Base-by-base conservation (phyloP, 1,139 yeast species). In the Arxiozyma telluris region DNA sequence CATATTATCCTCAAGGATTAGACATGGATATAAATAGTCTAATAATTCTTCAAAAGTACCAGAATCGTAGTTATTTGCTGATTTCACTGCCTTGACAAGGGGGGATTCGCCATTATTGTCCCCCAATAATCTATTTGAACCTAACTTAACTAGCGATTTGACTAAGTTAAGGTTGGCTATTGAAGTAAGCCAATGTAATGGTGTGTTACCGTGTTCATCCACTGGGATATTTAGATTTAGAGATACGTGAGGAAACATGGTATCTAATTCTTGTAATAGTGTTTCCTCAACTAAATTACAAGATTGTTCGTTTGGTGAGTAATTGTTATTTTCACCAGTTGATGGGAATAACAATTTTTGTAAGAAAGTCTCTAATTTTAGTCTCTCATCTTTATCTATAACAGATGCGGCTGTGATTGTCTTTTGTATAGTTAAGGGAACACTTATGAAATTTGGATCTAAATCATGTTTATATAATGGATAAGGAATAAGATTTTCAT, bases 161-260 rank as follows among this genome's bases (percentile, higher is more conserved):
- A 90, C 93, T 55, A 91, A 76, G 1, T 82, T 75, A 5, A 84
- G 73, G 58, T 89, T 82, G 0, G 96, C 98, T 71, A 94, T 77
- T 0, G 97, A 89, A 39, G 98, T 84, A 1, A 97, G 96, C 96
- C 98, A 88, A 69, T 94, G 99, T 56, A 94, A 76, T 0, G 96
- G 90, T 0, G 96, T 85, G 65, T 93, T 94, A 0, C 98, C 98
- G 55, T 86, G 82, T 61, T 87, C 94, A 69, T 94, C 99, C 50
- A 94, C 88, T 1, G 96, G 83, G 44, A 89, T 87, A 63, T 87
- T 90, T 54, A 89, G 77, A 58, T 82, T 79, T 47, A 87, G 73
- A 30, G 76, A 73, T 4, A 64, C 58, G 22, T 60, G 57, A 21
- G 71, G 67, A 47, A 58, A 65, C 8, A 59, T 53, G 18, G 45